These are phyloP conservation scores for Colletotrichum trifolii DNA, from an alignment of 2,329 filamentous ascomycete genomes.

Conservation along the genomic window DNA sequence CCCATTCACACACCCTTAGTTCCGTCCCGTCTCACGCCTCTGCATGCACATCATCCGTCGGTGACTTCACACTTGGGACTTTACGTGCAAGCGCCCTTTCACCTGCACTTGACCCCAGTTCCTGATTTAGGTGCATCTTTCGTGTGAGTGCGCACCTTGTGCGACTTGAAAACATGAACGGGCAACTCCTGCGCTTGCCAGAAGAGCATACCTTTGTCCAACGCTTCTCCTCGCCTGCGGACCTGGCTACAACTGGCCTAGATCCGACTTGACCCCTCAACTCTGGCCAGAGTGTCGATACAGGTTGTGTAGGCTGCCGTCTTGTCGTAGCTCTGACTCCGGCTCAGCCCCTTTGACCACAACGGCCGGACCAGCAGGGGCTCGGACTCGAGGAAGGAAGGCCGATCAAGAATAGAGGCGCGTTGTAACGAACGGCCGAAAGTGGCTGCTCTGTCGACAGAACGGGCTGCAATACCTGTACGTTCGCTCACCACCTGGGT, in stretches of 20 bases:
- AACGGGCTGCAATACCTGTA: background rate
- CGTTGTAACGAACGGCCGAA: constrained; percentile 28
- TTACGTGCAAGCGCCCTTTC: constrained; percentile 13
- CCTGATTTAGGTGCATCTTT: too few species aligned
- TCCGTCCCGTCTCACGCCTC: background rate
- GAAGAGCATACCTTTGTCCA: background rate
- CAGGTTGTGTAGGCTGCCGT: constrained; percentile 15
- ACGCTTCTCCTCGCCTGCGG: constrained; percentile 4
- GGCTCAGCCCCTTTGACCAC: constrained; percentile 19
- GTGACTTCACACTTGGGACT: constrained; percentile 13
- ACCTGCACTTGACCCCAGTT: background rate
- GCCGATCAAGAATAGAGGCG: constrained; percentile 7
- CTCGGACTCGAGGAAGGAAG: constrained; percentile 25
- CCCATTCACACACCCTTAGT: too few species aligned
- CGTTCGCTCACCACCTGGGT: too few species aligned
- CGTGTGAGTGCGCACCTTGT: constrained; percentile 1
- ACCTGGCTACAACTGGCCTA: constrained; percentile 13
- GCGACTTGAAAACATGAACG: constrained; percentile 26
- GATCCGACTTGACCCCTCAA: constrained; percentile 3
- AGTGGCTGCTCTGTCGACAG: constrained; percentile 29
- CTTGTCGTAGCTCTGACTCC: constrained; percentile 18
- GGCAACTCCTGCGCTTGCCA: constrained; percentile 23
- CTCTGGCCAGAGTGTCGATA: background rate
- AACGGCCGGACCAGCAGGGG: constrained; percentile 25
- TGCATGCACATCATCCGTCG: constrained; percentile 8